Evolutionary conservation across 495 filamentous ascomycete genomes (phyloP).

Genomic region (Terfezia boudieri): DNA sequence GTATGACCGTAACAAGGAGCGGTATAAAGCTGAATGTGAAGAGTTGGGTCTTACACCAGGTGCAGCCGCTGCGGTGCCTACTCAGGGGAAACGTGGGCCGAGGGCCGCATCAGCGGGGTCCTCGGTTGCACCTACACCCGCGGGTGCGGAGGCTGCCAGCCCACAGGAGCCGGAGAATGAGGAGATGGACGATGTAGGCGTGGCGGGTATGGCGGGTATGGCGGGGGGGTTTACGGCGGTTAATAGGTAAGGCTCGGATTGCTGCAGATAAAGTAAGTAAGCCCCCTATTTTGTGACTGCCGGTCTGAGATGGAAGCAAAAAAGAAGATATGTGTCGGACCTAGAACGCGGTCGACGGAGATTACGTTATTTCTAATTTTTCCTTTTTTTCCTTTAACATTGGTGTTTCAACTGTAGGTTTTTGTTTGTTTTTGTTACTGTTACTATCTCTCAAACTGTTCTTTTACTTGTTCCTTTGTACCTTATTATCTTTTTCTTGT

Average conservation of each 20-base stretch:
- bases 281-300: too few species aligned
- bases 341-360: too few species aligned
- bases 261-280: neutral
- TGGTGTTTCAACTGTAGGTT: neutral
- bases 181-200: conserved; percentile 13
- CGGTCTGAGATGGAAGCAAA: too few species aligned
- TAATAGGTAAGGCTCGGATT: conserved; percentile 13
- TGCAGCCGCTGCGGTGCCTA: neutral
- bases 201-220: conserved; percentile 2
- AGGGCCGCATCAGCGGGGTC: conserved; percentile 13
- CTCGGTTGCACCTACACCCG: conserved; percentile 11
- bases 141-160: conserved; percentile 9
- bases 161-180: conserved; percentile 15
- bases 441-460: neutral
- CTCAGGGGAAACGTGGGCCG: conserved; percentile 9
- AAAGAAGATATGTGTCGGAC: too few species aligned
- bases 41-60: neutral
- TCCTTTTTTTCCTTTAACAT: neutral
- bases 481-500: too few species aligned
- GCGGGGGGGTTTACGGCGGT: conserved; percentile 22
- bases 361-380: neutral
- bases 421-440: neutral
- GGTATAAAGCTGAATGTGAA: conserved; percentile 2
- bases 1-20: conserved; percentile 18
- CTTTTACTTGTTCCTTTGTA: neutral